Conservation (phyloP, 306 rosid genomes). For the Dryas drummondii region DNA sequence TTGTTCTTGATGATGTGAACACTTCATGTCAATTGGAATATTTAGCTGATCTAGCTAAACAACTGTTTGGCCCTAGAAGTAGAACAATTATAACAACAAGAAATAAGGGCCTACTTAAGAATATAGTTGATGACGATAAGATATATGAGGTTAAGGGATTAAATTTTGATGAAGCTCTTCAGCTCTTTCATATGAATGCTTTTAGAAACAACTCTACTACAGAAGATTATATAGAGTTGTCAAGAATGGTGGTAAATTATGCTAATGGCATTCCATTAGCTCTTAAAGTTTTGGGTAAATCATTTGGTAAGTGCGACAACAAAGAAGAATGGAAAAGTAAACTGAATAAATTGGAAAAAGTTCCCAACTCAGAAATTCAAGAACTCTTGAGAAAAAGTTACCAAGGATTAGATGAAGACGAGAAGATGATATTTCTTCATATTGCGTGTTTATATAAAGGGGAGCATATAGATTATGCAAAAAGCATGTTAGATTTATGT, state of each 20-base stretch:
- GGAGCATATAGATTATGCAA: background rate
- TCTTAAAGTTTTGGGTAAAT: conserved; percentile 4
- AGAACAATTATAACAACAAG: conserved; percentile 14
- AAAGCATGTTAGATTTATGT: background rate
- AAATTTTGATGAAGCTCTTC: background rate
- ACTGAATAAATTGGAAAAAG: background rate
- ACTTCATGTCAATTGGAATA: background rate
- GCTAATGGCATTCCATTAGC: conserved; percentile 20
- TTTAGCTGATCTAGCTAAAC: background rate
- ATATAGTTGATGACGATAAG: background rate
- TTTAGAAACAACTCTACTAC: background rate
- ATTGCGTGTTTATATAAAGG: conserved; percentile 39
- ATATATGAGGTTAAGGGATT: background rate
- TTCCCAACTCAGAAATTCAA: background rate
- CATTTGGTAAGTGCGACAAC: background rate
- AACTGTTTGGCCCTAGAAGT: conserved; percentile 1
- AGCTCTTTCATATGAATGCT: conserved; percentile 4
- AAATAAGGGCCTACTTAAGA: background rate
- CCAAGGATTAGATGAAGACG: background rate
- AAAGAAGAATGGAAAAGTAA: background rate
- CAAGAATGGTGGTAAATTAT: background rate
- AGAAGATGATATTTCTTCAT: conserved; percentile 28
- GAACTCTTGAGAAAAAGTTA: conserved; percentile 5
- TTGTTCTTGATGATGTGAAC: background rate
- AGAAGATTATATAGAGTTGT: background rate